Evolutionary conservation across 2,329 filamentous ascomycete genomes (phyloP), one percentile per base, ranked within the genome.

Genomic region (Emmonsiellopsis sp.): DNA sequence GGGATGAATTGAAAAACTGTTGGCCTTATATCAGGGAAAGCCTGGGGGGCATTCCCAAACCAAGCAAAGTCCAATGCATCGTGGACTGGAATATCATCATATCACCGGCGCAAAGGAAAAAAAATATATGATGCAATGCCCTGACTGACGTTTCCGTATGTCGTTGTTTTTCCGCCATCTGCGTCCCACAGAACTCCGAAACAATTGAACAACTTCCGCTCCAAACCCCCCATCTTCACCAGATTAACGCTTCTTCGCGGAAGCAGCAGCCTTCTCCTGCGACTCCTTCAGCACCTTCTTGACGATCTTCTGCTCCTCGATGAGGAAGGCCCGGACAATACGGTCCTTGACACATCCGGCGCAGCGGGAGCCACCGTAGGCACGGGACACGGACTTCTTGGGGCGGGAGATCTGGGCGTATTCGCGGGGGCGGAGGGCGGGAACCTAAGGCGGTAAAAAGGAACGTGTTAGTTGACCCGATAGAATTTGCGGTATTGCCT

Each of bases 221-320:
- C 34, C 52, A 46, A 51, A 52, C 48, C 20, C 41, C 51, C 50
- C 53, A 51, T 31, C 26, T 49, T 37, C 34, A 37, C 30, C 61
- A 54, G 58, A 65, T 72, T 73, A 73, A 65, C 70, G 70, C 70
- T 73, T 73, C 62, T 66, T 69, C 32, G 59, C 49, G 10, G 59
- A 55, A 51, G 54, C 53, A 52, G 65, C 62, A 60, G 69, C 67
- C 69, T 73, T 87, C 81, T 89, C 87, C 80, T 95, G 89, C 61
- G 82, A 84, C 83, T 97, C 92, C 87, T 96, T 96, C 75, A 97
- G 84, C 70, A 98, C 93, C 89, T 98, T 98, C 90, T 98, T 98
- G 79, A 98, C 93, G 70, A 98, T 97, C 89, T 98, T 98, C 84
- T 98, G 93, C 85, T 98, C 93, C 83, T 98, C 94, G 65, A 98